phyloP scores from a whole-genome alignment of 2,329 filamentous ascomycete species.

The Diaporthe batatas region DNA sequence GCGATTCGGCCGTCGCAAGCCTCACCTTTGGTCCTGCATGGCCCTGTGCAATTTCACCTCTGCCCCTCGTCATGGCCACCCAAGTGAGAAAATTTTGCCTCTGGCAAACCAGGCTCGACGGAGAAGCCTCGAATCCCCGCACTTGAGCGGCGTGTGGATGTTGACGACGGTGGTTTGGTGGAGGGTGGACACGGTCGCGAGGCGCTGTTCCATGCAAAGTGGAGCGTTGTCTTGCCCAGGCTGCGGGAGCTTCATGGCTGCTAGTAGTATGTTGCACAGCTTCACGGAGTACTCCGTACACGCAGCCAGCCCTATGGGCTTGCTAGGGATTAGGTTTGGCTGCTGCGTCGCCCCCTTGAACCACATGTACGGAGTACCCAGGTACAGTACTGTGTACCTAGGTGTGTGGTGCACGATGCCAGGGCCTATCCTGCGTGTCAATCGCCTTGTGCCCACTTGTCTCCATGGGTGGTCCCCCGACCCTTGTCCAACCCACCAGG shows the following conservation, averaged over 20 bases:
- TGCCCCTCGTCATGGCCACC: background rate
- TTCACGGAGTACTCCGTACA: background rate
- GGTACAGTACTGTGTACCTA: too few species aligned
- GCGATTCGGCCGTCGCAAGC: background rate
- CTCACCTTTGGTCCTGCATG: background rate
- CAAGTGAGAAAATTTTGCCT: background rate
- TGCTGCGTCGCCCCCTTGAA: background rate
- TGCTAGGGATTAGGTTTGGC: background rate
- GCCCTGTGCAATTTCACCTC: background rate
- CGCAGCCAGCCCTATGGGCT: conserved; percentile 1
- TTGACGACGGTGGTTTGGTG: background rate
- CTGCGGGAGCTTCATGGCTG: background rate
- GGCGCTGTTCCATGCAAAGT: background rate
- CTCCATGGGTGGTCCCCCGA: background rate
- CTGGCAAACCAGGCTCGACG: background rate
- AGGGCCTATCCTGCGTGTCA: background rate
- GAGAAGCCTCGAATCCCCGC: background rate
- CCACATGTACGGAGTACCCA: background rate
- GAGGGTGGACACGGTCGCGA: background rate
- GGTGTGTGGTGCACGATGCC: background rate
- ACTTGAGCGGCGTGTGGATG: background rate
- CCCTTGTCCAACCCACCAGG: conserved; percentile 1
- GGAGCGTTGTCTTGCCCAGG: background rate
- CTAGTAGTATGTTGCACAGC: background rate
- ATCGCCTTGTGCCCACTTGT: background rate